phyloP scores from a whole-genome alignment of 2,329 filamentous ascomycete species.

The Orbilia brochopaga region DNA sequence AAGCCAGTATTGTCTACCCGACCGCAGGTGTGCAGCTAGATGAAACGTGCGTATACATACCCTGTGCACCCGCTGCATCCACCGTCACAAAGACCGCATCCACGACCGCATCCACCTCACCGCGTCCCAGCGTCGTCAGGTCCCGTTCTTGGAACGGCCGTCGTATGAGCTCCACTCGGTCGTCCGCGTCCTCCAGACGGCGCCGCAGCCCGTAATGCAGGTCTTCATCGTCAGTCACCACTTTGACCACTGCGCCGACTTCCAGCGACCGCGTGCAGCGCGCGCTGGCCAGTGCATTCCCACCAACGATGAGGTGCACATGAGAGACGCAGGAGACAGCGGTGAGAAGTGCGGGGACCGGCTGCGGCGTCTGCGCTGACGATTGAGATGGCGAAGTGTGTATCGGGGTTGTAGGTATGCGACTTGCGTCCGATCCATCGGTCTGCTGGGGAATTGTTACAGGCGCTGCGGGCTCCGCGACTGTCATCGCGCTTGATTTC shows the following conservation, averaged over 20 bases:
- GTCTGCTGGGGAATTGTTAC: no score
- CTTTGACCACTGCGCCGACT: conserved; percentile 78
- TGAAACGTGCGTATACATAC: conserved; percentile 7
- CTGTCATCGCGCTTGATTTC: conserved; percentile 21
- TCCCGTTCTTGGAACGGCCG: conserved; percentile 66
- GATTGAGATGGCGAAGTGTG: background rate
- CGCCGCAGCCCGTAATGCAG: conserved; percentile 66
- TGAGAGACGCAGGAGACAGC: conserved; percentile 73
- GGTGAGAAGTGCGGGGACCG: conserved; percentile 65
- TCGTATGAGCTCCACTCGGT: conserved; percentile 57
- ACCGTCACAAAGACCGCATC: conserved; percentile 89
- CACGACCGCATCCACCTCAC: conserved; percentile 77
- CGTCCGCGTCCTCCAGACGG: conserved; percentile 59
- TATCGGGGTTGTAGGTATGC: background rate
- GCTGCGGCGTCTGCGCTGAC: conserved; percentile 4
- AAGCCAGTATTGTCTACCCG: background rate
- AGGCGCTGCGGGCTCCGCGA: conserved; percentile 8
- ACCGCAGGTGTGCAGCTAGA: background rate
- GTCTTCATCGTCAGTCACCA: conserved; percentile 71
- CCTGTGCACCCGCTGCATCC: conserved; percentile 62
- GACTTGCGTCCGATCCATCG: conserved; percentile 8
- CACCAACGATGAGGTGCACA: conserved; percentile 83
- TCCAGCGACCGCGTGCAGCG: conserved; percentile 79
- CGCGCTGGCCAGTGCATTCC: conserved; percentile 83
- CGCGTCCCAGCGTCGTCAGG: conserved; percentile 76